Base-by-base conservation (phyloP, 2,329 filamentous ascomycete species). In the Aspergillus calidoustus region DNA sequence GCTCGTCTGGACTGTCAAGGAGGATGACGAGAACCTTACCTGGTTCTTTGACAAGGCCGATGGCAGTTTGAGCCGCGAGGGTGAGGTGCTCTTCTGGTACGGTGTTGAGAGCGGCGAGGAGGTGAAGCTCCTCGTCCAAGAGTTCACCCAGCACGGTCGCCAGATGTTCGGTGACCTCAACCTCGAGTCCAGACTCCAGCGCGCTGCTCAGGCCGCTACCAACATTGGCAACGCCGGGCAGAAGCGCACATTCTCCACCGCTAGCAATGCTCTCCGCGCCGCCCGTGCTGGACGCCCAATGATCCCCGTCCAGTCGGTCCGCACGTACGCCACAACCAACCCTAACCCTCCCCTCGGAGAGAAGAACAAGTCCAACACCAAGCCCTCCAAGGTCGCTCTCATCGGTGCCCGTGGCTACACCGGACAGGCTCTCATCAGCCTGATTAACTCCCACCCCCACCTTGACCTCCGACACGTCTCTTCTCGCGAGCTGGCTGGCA, bases 11-110 rank as follows among this genome's bases (percentile, higher is more conserved):
- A 96, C 93, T n/a, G 94, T 97, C 63, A 94, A 91, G 81, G 90
- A 93, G 73, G 91, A 96, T 69, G 93, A 98, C 71, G 94, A 98
- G 84, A 97, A 98, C 77, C 83, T 98, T 71, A 93, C 92, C 11
- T 98, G 94, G 95, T 97, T 98, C 83, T 96, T 96, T 69, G 93
- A 97, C 79, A 97, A 97, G 84, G 91, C 94, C 9, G 93, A 97
- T 69, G 94, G 95, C 60, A 97, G 92, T 78, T 86, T 97, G 71
- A 92, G 90, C 65, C 88, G 89, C 59, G 88, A 92, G 68, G 92
- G 92, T 61, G 92, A 93, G 73, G 92, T 97, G 44, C 89, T 98
- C 73, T 98, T 98, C 84, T 98, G 94, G 91, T 97, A 96, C 77
- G 93, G 93, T 56, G 87, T 95, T 61, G 91, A 95, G 67, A 89